A percentile compares a stretch with the other conserved stretches of the same genome.
These are phyloP conservation scores for Pittosporum tobira DNA, from an alignment of 129 eudicot species.

Conservation along the genomic window DNA sequence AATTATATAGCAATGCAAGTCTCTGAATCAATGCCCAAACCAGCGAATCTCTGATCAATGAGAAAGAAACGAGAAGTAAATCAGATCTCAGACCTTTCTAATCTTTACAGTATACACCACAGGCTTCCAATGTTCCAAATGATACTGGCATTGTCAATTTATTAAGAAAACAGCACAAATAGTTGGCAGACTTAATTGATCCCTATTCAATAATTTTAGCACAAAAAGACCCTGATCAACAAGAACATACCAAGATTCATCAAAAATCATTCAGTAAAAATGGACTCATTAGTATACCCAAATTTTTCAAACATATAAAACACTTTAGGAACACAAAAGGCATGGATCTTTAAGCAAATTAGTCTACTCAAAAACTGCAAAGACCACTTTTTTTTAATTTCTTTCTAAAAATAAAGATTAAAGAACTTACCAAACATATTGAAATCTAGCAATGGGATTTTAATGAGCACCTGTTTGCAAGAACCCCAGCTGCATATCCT, in stretches of 20 bases:
- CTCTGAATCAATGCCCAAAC: neutral
- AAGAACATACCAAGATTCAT: conserved; percentile 2
- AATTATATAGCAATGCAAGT: neutral
- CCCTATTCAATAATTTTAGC: neutral
- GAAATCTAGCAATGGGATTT: conserved; percentile 32
- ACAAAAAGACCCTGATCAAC: conserved; percentile 5
- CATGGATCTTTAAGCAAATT: conserved; percentile 7
- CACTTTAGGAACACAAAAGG: conserved; percentile 3
- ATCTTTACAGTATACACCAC: neutral
- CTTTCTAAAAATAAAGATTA: conserved; percentile 8
- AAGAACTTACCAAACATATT: conserved; percentile 34
- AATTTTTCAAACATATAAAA: neutral
- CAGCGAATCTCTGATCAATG: conserved; percentile 9
- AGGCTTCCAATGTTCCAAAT: neutral
- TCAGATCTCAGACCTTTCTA: conserved; percentile 10
- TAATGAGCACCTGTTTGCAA: conserved; percentile 35
- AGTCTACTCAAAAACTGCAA: conserved; percentile 9
- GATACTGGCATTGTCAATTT: neutral
- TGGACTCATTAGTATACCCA: neutral
- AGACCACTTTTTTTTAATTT: too few relatives aligned
- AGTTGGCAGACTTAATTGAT: conserved; percentile 1
- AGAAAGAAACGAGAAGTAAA: neutral
- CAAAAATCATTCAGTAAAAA: neutral
- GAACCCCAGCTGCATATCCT: conserved; percentile 21
- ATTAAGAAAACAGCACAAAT: neutral